These are phyloP conservation scores for Aurifilum marmelostoma DNA, from an alignment of 2,329 filamentous ascomycete genomes.

Conservation along the genomic window DNA sequence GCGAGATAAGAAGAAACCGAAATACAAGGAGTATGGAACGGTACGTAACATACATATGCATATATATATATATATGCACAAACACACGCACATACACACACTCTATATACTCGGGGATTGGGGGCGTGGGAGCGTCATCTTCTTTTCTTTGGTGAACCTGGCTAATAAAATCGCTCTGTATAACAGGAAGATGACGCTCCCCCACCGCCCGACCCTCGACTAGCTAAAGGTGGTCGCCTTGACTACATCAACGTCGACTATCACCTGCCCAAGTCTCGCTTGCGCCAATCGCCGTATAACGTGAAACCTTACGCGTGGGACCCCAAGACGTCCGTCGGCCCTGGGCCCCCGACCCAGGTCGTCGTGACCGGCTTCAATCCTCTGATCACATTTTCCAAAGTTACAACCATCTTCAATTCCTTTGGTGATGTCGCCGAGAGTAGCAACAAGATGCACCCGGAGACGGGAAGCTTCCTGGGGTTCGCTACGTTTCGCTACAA, in stretches of 20 bases:
- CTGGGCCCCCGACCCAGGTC: slow-evolving; percentile 86
- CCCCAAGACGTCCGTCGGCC: slow-evolving; percentile 79
- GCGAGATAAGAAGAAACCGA: slow-evolving; percentile 61
- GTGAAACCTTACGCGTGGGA: slow-evolving; percentile 84
- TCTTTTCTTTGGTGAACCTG: slow-evolving; percentile 39
- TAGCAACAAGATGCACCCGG: slow-evolving; percentile 92
- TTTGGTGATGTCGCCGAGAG: slow-evolving; percentile 89
- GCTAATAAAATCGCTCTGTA: slow-evolving; percentile 54
- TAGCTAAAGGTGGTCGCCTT: slow-evolving; percentile 68
- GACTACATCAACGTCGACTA: slow-evolving; percentile 72
- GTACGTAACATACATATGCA: slow-evolving; percentile 59
- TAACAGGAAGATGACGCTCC: slow-evolving; percentile 78
- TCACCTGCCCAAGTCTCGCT: slow-evolving; percentile 71
- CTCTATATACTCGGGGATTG: slow-evolving; percentile 42
- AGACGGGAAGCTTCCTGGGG: slow-evolving; percentile 90
- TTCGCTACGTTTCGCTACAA: slow-evolving; percentile 91
- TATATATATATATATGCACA: neutral
- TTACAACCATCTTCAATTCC: slow-evolving; percentile 74
- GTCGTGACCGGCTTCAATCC: slow-evolving; percentile 97
- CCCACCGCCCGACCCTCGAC: slow-evolving; percentile 77
- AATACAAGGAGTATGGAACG: slow-evolving; percentile 66
- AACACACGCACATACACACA: too few species aligned
- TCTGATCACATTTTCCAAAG: slow-evolving; percentile 76
- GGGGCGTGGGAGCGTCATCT: slow-evolving; percentile 64
- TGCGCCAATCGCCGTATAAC: slow-evolving; percentile 75